These are phyloP conservation scores for Fistulifera solaris DNA, from an alignment of 108 stramenopile genomes.

Conservation along the genomic window DNA sequence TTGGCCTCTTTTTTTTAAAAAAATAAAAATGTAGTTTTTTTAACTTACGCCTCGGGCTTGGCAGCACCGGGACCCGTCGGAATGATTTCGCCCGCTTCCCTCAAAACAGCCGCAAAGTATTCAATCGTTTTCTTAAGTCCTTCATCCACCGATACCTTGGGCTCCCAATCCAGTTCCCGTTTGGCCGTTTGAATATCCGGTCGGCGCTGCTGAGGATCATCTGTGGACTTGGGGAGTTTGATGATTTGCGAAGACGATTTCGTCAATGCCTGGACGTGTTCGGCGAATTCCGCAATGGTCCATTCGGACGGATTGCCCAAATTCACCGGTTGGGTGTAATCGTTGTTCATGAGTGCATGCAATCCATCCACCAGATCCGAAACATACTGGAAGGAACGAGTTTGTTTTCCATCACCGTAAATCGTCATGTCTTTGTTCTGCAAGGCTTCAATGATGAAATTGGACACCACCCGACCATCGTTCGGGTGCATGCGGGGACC, in stretches of 20 bases:
- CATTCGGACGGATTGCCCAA: conserved; percentile 98
- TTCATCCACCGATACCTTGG: conserved; percentile 71
- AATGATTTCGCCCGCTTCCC: conserved; percentile 80
- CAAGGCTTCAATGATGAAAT: conserved; percentile 98
- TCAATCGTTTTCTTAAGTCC: conserved; percentile 89
- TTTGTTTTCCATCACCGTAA: conserved; percentile 94
- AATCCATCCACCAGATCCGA: conserved; percentile 96
- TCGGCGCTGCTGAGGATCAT: conserved; percentile 92
- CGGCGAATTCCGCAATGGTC: conserved; percentile 88
- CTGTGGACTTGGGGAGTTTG: conserved; percentile 61
- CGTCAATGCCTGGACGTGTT: conserved; percentile 69
- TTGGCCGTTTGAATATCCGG: conserved; percentile 94
- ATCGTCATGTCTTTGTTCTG: conserved; percentile 94
- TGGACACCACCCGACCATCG: conserved; percentile 97
- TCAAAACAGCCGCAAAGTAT: conserved; percentile 86
- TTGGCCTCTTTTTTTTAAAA: too few species aligned
- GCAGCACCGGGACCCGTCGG: conserved; percentile 77
- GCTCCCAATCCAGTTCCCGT: conserved; percentile 85
- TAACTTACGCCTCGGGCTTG: conserved; percentile 33
- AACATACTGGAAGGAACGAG: conserved; percentile 98
- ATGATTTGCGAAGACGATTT: conserved; percentile 58
- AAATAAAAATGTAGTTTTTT: too few species aligned
- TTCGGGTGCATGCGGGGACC: conserved; percentile 99
- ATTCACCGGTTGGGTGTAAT: conserved; percentile 90
- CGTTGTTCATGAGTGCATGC: conserved; percentile 91